Evolutionary conservation across 768 basidiomycete genomes (phyloP).

Genomic region (Baorangia bicolor): DNA sequence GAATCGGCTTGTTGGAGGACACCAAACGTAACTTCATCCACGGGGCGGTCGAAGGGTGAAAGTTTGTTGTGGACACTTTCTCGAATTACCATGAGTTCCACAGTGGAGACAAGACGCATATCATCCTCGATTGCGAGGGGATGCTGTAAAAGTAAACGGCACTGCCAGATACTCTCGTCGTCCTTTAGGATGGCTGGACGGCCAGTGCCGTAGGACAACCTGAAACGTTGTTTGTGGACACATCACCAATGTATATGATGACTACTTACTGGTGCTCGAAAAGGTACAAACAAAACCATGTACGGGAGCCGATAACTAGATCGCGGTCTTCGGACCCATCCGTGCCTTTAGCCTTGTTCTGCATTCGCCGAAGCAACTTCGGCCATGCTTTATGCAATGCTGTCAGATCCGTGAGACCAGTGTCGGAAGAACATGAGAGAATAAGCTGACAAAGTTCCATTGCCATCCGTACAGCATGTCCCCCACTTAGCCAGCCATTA

Average conservation of each 20-base stretch:
- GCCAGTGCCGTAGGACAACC: constrained; percentile 92
- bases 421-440: background rate
- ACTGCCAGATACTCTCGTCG: constrained; percentile 86
- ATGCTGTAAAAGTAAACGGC: constrained; percentile 77
- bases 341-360: constrained; percentile 49
- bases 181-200: constrained; percentile 91
- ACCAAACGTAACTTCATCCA: constrained; percentile 70
- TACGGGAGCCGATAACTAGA: constrained; percentile 78
- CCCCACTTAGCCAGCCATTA: constrained; percentile 93
- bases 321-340: constrained; percentile 66
- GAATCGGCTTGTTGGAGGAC: constrained; percentile 70
- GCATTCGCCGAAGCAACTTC: constrained; percentile 74
- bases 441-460: constrained; percentile 77
- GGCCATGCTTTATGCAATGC: constrained; percentile 94
- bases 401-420: constrained; percentile 30
- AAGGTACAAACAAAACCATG: constrained; percentile 92
- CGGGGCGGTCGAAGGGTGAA: constrained; percentile 74
- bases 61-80: constrained; percentile 83
- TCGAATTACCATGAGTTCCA: constrained; percentile 87
- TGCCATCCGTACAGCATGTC: constrained; percentile 96
- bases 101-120: constrained; percentile 91
- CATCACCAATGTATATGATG: background rate
- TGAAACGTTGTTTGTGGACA: constrained; percentile 31
- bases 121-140: constrained; percentile 91
- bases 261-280: constrained; percentile 87